Percentiles rank a stretch among this genome's conserved stretches.
These are phyloP conservation scores for Penicillium sp. DNA, from an alignment of 2,329 filamentous ascomycete species.

Conservation along the genomic window DNA sequence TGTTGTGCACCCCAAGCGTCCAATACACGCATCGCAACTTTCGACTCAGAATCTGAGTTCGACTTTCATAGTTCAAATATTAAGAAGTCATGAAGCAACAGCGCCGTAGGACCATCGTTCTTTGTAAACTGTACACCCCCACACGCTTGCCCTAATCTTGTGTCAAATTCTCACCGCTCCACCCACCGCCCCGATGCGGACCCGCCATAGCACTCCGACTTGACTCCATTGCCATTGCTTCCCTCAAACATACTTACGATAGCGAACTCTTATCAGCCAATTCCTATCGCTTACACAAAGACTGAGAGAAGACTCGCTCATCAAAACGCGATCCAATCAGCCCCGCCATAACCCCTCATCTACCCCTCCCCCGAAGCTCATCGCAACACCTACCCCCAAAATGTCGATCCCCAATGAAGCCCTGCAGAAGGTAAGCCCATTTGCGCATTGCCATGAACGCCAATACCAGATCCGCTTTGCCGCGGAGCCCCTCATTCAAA, in stretches of 20 bases:
- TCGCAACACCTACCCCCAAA: constrained; percentile 24
- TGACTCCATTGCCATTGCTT: not conserved
- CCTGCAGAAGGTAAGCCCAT: constrained; percentile 74
- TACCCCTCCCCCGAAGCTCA: constrained; percentile 6
- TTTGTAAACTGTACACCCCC: not conserved
- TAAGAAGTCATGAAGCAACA: too few species aligned
- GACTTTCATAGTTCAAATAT: too few species aligned
- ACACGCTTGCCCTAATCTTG: constrained; percentile 9
- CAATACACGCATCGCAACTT: too few species aligned
- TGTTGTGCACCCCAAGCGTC: too few species aligned
- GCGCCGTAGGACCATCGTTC: not conserved
- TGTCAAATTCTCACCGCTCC: constrained; percentile 8
- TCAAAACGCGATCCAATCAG: not conserved
- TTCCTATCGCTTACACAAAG: not conserved
- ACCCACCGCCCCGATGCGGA: constrained; percentile 7
- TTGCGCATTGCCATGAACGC: constrained; percentile 2
- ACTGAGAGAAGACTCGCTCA: not conserved
- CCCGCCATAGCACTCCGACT: constrained; percentile 3
- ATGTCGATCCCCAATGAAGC: constrained; percentile 97
- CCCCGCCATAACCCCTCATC: not conserved
- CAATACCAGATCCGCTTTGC: not conserved
- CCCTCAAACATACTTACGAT: not conserved
- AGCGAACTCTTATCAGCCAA: not conserved
- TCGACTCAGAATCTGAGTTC: too few species aligned
- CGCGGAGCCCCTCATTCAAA: not conserved